Base-by-base conservation (phyloP, 2,329 filamentous ascomycete genomes). In the Neofusicoccum parvum region DNA sequence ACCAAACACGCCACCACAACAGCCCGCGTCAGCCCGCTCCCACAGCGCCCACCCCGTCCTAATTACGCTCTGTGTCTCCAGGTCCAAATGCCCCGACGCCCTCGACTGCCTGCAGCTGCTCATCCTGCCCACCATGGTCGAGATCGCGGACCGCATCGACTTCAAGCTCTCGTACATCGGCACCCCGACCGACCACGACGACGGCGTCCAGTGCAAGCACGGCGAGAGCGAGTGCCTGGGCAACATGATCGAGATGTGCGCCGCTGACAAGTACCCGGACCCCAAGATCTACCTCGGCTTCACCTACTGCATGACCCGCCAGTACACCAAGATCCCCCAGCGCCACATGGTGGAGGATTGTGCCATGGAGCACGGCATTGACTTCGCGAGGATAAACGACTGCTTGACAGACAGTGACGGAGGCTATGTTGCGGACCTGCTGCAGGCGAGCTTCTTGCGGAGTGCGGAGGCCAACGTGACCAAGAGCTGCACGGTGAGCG, bases 241-340 rank as follows among this genome's bases (percentile, higher is more conserved):
- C 68, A 93, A 99, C 80, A 96, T 97, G 75, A 84, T 99, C 78
- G 90, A 97, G 76, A 90, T 99, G 58, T 99, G 95, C 80, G 94
- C 94, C 39, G 89, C 89, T 66, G 84, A 90, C 68, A 85, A 95
- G 37, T 95, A 95, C 74, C 91, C 92, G 36, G 88, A 94, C 69
- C 91, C 92, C 37, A 95, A 96, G 79, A 91, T 89, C 69, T 94
- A 90, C 72, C 88, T 99, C 23, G 94, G 94, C 67, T 99, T 98
- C 80, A 90, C 92, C 65, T 95, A 96, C 86, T 99, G 95, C 80
- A 80, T 99, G 65, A 88, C 89, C 23, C 86, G 85, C 68, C 86
- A 93, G 68, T 99, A 94, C 78, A 64, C 82, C 23, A 79, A 88
- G 7, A 97, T 99, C 39, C 94, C 95, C 1, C 83, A 91, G 39